Evolutionary conservation across 2,329 filamentous ascomycete genomes (phyloP).

Genomic region (Massarina eburnea): DNA sequence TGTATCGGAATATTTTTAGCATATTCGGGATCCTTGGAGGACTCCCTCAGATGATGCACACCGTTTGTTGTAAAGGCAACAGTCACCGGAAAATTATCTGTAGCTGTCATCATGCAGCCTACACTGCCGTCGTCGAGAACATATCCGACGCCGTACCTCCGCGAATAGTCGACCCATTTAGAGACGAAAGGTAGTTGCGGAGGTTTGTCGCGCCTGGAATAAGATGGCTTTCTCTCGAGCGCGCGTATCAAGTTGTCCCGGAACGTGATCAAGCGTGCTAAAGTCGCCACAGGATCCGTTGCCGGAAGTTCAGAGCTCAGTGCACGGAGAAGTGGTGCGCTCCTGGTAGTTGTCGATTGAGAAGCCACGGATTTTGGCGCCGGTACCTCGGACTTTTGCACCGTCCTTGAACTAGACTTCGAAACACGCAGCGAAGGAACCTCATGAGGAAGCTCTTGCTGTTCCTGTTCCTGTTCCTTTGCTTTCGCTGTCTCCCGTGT

Average conservation of each 20-base stretch:
- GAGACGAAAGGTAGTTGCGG: slow-evolving; percentile 59
- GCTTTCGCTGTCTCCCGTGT: slow-evolving; percentile 26
- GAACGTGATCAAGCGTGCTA: slow-evolving; percentile 48
- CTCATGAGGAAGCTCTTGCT: slow-evolving; percentile 21
- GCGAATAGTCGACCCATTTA: slow-evolving; percentile 88
- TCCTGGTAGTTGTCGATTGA: slow-evolving; percentile 19
- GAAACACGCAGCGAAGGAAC: slow-evolving; percentile 25
- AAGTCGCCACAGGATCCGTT: slow-evolving; percentile 49
- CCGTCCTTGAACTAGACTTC: slow-evolving; percentile 20
- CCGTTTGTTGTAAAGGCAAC: slow-evolving; percentile 72
- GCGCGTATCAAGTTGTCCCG: slow-evolving; percentile 50
- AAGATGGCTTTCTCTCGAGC: slow-evolving; percentile 41
- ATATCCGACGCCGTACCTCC: slow-evolving; percentile 82
- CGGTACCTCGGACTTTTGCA: slow-evolving; percentile 21
- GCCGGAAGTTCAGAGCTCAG: slow-evolving; percentile 34
- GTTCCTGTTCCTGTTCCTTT: slow-evolving; percentile 10
- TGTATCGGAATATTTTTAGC: slow-evolving; percentile 56
- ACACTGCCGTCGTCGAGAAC: slow-evolving; percentile 81
- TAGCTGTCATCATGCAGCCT: slow-evolving; percentile 63
- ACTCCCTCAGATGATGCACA: slow-evolving; percentile 69
- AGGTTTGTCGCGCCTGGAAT: slow-evolving; percentile 51
- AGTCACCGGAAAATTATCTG: slow-evolving; percentile 59
- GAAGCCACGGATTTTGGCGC: slow-evolving; percentile 16
- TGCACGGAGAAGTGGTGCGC: slow-evolving; percentile 24
- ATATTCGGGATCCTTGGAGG: slow-evolving; percentile 59